A percentile compares a stretch with the other conserved stretches of the same genome.
phyloP scores from a whole-genome alignment of 169 alveolate species.

The Perkinsus marinus region DNA sequence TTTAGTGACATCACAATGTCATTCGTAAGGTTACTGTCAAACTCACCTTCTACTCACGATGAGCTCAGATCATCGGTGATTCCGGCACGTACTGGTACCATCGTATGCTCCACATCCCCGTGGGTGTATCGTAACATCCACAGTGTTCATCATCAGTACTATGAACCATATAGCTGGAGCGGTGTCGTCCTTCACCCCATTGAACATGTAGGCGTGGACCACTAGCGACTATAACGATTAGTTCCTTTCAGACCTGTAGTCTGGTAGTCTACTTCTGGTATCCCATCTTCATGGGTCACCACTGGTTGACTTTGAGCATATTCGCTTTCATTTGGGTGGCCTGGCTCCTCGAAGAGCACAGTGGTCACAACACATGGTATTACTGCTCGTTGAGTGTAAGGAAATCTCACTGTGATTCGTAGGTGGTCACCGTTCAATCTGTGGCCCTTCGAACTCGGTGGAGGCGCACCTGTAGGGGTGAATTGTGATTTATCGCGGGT shows the following conservation, averaged over 20 bases:
- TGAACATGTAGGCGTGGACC: not conserved
- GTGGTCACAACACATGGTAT: not conserved
- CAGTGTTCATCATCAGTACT: conserved; percentile 44
- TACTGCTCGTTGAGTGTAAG: not conserved
- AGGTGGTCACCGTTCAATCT: not conserved
- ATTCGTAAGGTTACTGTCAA: not conserved
- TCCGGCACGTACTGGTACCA: conserved; percentile 40
- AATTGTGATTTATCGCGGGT: not conserved
- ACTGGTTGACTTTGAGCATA: not conserved
- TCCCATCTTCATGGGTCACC: not conserved
- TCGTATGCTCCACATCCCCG: conserved; percentile 42
- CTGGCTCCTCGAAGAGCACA: not conserved
- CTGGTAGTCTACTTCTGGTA: not conserved
- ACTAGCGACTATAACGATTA: too few relatives aligned
- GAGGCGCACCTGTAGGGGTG: not conserved
- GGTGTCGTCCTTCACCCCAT: not conserved
- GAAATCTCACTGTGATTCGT: not conserved
- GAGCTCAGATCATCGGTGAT: conserved; percentile 30
- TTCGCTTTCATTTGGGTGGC: not conserved
- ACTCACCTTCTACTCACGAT: not conserved
- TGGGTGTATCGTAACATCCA: conserved; percentile 37
- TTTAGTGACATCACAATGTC: not conserved
- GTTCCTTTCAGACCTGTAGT: not conserved
- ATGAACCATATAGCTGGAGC: not conserved
- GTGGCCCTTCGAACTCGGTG: not conserved